phyloP scores from a whole-genome alignment of 768 basidiomycete genomes.

The Panaeolus papilionaceus region DNA sequence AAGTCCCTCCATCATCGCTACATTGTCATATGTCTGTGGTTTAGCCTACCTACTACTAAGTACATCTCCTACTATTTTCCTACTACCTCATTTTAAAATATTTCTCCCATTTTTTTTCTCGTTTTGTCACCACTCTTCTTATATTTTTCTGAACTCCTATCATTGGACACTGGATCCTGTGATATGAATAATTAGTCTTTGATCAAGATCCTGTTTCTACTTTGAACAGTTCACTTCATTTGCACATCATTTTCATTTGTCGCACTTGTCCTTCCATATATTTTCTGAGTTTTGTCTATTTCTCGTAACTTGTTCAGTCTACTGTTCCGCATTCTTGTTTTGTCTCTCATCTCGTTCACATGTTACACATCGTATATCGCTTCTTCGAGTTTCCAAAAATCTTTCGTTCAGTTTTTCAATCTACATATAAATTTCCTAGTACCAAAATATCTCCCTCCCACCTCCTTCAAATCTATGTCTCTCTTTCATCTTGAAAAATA shows the following conservation, averaged over 20 bases:
- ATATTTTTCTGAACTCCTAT: neutral
- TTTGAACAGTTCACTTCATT: neutral
- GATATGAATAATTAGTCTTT: neutral
- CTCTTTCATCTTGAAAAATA: neutral
- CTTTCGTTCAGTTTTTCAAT: constrained; percentile 16
- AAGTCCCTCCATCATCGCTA: constrained; percentile 13
- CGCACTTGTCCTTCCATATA: constrained; percentile 10
- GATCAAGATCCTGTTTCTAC: neutral
- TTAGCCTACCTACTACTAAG: constrained; percentile 13
- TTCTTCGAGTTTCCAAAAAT: constrained; percentile 6
- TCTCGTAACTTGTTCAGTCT: constrained; percentile 3
- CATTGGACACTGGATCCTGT: neutral
- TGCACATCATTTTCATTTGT: constrained; percentile 17
- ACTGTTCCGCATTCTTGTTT: constrained; percentile 13
- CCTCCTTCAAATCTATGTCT: neutral
- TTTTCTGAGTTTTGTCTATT: neutral
- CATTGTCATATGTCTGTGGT: constrained; percentile 13
- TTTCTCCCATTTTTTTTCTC: neutral
- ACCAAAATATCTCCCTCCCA: neutral
- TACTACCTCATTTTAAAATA: constrained; percentile 14
- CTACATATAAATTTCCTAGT: neutral
- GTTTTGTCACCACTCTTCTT: constrained; percentile 8
- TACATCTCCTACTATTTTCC: constrained; percentile 11
- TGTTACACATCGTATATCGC: constrained; percentile 11
- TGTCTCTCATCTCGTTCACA: constrained; percentile 12